These are phyloP conservation scores for Pseudogymnoascus sp. DNA, from an alignment of 2,329 filamentous ascomycete genomes.

Conservation along the genomic window DNA sequence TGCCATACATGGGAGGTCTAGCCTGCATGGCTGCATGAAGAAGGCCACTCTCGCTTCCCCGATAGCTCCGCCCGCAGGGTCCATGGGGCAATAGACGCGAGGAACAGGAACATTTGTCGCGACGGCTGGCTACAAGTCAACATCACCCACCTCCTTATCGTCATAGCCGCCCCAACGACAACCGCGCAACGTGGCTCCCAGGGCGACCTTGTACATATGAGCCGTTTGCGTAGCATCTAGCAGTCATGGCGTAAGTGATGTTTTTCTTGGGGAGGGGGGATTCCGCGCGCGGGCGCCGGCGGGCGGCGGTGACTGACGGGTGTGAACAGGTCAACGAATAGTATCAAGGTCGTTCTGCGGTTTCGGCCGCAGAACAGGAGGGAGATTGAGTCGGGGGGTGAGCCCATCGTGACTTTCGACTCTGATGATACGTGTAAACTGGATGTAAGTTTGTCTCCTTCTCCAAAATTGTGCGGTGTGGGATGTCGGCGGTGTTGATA, in stretches of 20 bases:
- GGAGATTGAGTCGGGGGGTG: conserved; percentile 82
- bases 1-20: background rate
- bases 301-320: background rate
- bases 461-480: background rate
- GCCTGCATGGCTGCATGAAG: conserved; percentile 1
- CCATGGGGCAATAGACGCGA: background rate
- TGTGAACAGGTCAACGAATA: conserved; percentile 39
- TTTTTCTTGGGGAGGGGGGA: background rate
- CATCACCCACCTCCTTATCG: conserved; percentile 11
- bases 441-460: conserved; percentile 53
- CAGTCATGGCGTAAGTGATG: conserved; percentile 6
- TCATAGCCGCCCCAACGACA: background rate
- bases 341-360: conserved; percentile 87
- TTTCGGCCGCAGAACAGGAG: conserved; percentile 96
- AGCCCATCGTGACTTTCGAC: conserved; percentile 84
- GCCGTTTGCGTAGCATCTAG: background rate
- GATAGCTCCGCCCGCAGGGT: background rate
- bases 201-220: conserved; percentile 9
- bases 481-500: background rate
- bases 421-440: conserved; percentile 81
- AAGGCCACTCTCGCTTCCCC: conserved; percentile 2
- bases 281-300: background rate
- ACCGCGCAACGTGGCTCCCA: conserved; percentile 3
- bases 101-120: conserved; percentile 2
- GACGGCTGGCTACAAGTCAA: background rate